Evolutionary conservation across 2,329 filamentous ascomycete genomes (phyloP).

Genomic region (Paramyrothecium roridum): DNA sequence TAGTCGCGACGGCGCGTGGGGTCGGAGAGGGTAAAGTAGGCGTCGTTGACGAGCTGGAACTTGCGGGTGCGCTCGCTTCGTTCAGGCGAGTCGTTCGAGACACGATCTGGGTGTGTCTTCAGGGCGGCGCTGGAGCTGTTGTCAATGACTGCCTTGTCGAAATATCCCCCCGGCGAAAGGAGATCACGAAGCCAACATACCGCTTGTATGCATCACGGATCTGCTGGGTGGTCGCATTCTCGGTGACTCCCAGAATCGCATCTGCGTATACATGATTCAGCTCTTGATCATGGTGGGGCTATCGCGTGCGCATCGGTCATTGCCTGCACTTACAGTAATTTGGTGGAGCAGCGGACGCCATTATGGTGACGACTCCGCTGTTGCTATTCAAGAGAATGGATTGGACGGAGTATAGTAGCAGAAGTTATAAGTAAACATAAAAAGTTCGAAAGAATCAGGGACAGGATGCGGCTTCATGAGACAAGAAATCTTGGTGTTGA

Average conservation of each 20-base stretch:
- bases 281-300: slow-evolving; percentile 9
- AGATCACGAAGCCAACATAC: slow-evolving; percentile 36
- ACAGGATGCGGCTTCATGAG: neutral
- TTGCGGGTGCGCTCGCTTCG: slow-evolving; percentile 76
- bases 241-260: slow-evolving; percentile 68
- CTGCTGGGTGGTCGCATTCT: slow-evolving; percentile 75
- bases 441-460: neutral
- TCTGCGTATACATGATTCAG: slow-evolving; percentile 43
- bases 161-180: neutral
- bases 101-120: slow-evolving; percentile 90
- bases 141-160: slow-evolving; percentile 9
- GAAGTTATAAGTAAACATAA: neutral
- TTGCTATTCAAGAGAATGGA: neutral
- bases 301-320: neutral
- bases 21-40: slow-evolving; percentile 90
- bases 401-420: neutral
- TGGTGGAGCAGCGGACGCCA: slow-evolving; percentile 41
- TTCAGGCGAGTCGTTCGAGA: slow-evolving; percentile 79
- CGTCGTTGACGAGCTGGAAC: slow-evolving; percentile 90
- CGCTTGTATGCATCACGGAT: slow-evolving; percentile 95
- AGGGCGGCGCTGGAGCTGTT: slow-evolving; percentile 66
- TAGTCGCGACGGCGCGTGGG: slow-evolving; percentile 74
- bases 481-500: neutral
- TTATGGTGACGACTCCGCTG: slow-evolving; percentile 15
- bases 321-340: slow-evolving; percentile 52